phyloP scores from a whole-genome alignment of 2,329 filamentous ascomycete species.

The Tolypocladium paradoxum region DNA sequence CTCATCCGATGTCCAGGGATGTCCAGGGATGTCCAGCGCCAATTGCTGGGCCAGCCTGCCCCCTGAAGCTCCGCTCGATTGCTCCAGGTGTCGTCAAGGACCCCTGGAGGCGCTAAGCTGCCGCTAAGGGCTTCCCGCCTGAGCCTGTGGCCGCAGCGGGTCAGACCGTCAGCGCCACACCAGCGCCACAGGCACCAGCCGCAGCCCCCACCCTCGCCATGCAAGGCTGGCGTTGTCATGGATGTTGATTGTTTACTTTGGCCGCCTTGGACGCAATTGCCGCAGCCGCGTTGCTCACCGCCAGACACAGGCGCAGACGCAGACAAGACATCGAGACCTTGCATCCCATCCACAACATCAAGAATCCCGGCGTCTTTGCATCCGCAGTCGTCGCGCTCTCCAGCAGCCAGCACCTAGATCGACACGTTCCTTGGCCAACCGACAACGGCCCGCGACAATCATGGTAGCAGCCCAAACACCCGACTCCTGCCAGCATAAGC shows the following conservation, averaged over 20 bases:
- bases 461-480: slow-evolving; percentile 17
- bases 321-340: background rate
- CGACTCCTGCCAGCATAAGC: slow-evolving; percentile 11
- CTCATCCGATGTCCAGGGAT: background rate
- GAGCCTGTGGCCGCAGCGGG: background rate
- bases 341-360: background rate
- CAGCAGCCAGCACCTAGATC: background rate
- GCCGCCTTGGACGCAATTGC: background rate
- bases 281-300: background rate
- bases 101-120: background rate
- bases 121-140: background rate
- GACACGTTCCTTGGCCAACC: slow-evolving; percentile 11
- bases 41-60: slow-evolving; percentile 2
- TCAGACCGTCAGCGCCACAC: slow-evolving; percentile 1
- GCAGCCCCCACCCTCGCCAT: slow-evolving; percentile 5
- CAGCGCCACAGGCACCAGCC: slow-evolving; percentile 8
- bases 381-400: background rate
- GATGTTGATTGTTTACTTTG: slow-evolving; percentile 16
- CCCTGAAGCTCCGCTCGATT: background rate
- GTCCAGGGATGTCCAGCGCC: background rate
- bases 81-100: background rate
- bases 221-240: slow-evolving; percentile 17
- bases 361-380: background rate
- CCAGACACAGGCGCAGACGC: background rate
- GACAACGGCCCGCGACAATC: slow-evolving; percentile 7